Conservation (phyloP, 139 green algal genomes). For the Coelastrella sp. region DNA sequence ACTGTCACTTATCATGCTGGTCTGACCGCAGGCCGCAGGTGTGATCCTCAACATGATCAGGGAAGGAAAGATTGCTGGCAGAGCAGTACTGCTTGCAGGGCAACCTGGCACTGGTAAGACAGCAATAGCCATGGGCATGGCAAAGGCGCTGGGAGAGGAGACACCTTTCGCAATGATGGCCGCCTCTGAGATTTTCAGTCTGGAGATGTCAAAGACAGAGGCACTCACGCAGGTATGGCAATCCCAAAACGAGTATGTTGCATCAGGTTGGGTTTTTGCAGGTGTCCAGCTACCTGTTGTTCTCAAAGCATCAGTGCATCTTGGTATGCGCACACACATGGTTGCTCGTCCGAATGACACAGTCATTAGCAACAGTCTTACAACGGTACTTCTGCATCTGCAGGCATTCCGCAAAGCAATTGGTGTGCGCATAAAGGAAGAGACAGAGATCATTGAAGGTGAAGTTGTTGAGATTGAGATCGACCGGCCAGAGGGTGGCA, state of each 20-base stretch:
- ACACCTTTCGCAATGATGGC: constrained; percentile 99
- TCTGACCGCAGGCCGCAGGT: constrained; percentile 81
- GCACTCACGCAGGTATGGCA: constrained; percentile 94
- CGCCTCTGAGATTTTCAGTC: constrained; percentile 96
- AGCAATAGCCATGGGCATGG: constrained; percentile 94
- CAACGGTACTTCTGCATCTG: too few species aligned
- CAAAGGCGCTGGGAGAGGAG: constrained; percentile 95
- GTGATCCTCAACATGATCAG: constrained; percentile 98
- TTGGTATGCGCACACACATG: too few species aligned
- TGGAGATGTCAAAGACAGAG: constrained; percentile 99
- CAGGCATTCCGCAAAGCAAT: constrained; percentile 99
- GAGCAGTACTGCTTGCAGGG: constrained; percentile 94
- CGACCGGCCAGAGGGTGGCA: constrained; percentile 82
- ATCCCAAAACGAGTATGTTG: not conserved
- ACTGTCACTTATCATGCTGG: not conserved
- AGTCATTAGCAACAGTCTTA: too few species aligned
- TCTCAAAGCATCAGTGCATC: too few species aligned
- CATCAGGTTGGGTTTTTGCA: not conserved
- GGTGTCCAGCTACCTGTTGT: not conserved
- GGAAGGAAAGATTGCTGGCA: constrained; percentile 95
- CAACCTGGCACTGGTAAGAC: constrained; percentile 97
- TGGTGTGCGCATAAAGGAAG: constrained; percentile 98
- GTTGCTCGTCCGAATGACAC: too few species aligned
- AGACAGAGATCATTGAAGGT: constrained; percentile 98
- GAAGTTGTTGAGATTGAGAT: constrained; percentile 99